Percentiles rank a stretch among this genome's conserved stretches.
Evolutionary conservation across 768 basidiomycete genomes (phyloP).

Genomic region (Tricholoma matsutake): DNA sequence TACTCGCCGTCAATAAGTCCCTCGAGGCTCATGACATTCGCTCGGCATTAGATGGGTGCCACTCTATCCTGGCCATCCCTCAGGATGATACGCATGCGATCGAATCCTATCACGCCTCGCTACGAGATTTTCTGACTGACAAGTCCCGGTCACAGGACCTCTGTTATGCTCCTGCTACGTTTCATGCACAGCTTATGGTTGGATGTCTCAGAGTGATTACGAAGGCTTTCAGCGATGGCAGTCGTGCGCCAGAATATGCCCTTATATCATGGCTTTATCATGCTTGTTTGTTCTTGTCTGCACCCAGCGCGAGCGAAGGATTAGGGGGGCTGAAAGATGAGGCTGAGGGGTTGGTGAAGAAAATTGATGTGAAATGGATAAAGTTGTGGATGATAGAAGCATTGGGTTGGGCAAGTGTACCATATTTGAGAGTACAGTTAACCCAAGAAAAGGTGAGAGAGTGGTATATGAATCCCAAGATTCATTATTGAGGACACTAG

Average conservation of each 20-base stretch:
- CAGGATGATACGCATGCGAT: too few relatives aligned
- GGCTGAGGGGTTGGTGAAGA: background rate
- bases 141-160: conserved; percentile 2
- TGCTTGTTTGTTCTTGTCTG: conserved; percentile 4
- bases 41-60: too few relatives aligned
- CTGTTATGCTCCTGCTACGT: conserved; percentile 3
- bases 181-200: conserved; percentile 4
- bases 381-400: conserved; percentile 1
- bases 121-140: conserved; percentile 5
- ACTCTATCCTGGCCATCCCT: too few relatives aligned
- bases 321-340: background rate
- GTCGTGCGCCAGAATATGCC: conserved; percentile 5
- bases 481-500: too few relatives aligned
- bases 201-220: conserved; percentile 3
- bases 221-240: background rate
- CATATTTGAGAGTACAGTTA: too few relatives aligned
- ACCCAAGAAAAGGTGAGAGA: too few relatives aligned
- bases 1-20: background rate
- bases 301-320: background rate
- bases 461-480: too few relatives aligned
- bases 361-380: background rate
- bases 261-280: conserved; percentile 8
- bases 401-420: too few relatives aligned
- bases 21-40: too few relatives aligned
- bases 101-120: conserved; percentile 2